phyloP scores from a whole-genome alignment of 1,284 basidiomycete species.

The Tremellales sp. region DNA sequence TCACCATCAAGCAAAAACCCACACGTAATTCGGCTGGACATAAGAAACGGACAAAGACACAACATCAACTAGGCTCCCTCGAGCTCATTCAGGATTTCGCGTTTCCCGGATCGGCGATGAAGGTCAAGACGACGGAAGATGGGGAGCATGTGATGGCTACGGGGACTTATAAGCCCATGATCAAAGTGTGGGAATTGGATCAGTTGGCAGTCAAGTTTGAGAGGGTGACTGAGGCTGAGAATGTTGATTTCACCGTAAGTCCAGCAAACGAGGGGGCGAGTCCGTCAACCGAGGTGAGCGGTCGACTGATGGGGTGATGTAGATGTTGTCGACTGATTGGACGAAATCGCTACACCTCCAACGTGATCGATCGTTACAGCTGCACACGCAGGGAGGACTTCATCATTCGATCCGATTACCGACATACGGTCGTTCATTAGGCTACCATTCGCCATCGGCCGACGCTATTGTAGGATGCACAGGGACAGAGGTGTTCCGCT shows the following conservation, averaged over 20 bases:
- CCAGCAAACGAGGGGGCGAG: constrained; percentile 23
- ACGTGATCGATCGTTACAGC: constrained; percentile 87
- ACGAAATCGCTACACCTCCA: constrained; percentile 97
- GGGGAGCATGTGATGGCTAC: constrained; percentile 91
- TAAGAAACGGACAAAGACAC: constrained; percentile 46
- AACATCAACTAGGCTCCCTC: constrained; percentile 52
- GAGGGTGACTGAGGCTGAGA: constrained; percentile 92
- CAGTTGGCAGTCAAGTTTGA: constrained; percentile 94
- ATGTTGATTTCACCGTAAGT: constrained; percentile 95
- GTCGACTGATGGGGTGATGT: constrained; percentile 5
- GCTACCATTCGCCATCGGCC: constrained; percentile 80
- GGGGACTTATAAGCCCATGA: constrained; percentile 97
- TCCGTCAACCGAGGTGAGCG: not conserved
- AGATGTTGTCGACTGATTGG: constrained; percentile 98
- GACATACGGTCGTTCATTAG: constrained; percentile 83
- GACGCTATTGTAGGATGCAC: constrained; percentile 73
- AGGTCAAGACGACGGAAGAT: constrained; percentile 83
- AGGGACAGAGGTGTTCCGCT: constrained; percentile 81
- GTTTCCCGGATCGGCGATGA: constrained; percentile 93
- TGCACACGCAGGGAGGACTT: constrained; percentile 91
- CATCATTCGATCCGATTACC: constrained; percentile 93
- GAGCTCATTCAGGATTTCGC: constrained; percentile 93
- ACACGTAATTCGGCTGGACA: constrained; percentile 23
- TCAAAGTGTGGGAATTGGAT: constrained; percentile 91
- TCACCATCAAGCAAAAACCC: constrained; percentile 60